phyloP scores from a whole-genome alignment of 306 rosid species.

The Coriaria nepalensis region DNA sequence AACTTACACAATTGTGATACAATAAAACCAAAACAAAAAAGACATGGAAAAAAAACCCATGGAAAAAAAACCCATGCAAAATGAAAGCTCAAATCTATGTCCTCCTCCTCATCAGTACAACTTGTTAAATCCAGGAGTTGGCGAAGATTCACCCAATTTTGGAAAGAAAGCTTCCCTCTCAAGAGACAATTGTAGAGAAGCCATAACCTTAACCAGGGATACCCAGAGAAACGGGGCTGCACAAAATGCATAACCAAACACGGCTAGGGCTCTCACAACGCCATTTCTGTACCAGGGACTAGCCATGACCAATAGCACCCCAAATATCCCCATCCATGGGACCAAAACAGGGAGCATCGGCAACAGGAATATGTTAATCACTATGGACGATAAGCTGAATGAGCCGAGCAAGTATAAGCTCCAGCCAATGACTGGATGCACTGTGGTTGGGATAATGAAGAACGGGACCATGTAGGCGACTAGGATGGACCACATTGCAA shows the following conservation, averaged over 20 bases:
- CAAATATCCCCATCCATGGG: constrained; percentile 42
- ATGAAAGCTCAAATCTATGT: not conserved
- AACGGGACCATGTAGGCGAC: constrained; percentile 58
- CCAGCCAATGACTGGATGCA: constrained; percentile 87
- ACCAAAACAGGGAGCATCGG: constrained; percentile 50
- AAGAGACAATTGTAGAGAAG: constrained; percentile 45
- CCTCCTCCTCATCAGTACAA: constrained; percentile 20
- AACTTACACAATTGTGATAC: no score
- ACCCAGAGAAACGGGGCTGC: constrained; percentile 60
- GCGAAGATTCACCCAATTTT: constrained; percentile 42
- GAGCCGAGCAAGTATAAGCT: constrained; percentile 50
- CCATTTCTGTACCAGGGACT: constrained; percentile 69
- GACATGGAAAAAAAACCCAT: not conserved
- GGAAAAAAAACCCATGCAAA: not conserved
- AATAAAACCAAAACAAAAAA: not conserved
- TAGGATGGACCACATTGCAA: constrained; percentile 53
- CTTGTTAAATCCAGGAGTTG: constrained; percentile 45
- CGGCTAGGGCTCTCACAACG: constrained; percentile 51
- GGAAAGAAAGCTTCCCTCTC: constrained; percentile 62
- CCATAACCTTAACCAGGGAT: constrained; percentile 30
- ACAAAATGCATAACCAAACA: constrained; percentile 59
- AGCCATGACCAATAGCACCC: constrained; percentile 64
- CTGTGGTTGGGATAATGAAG: constrained; percentile 56
- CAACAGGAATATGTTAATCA: constrained; percentile 42
- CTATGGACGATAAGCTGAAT: constrained; percentile 43